These are phyloP conservation scores for Epicoccum nigrum DNA, from an alignment of 2,329 filamentous ascomycete genomes.

Conservation along the genomic window DNA sequence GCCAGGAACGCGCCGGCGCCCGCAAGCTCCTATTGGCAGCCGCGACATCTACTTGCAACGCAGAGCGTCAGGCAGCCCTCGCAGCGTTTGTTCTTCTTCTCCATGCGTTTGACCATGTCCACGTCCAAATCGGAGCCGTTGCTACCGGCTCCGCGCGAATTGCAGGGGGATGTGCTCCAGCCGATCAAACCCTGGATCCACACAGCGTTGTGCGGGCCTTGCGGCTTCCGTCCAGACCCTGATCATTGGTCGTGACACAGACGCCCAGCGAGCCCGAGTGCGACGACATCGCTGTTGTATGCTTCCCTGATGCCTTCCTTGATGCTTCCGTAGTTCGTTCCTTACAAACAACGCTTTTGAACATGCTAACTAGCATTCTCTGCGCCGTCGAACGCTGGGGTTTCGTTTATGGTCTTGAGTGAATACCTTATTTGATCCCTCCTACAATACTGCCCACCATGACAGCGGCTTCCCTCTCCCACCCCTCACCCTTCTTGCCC, in stretches of 20 bases:
- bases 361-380: no score
- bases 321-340: no score
- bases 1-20: conserved; percentile 5
- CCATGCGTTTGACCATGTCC: conserved; percentile 5
- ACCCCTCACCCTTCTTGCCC: conserved; percentile 59
- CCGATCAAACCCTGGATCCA: conserved; percentile 5
- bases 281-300: not conserved
- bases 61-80: not conserved
- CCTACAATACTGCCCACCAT: conserved; percentile 86
- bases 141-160: not conserved
- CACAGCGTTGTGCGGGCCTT: not conserved
- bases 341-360: no score
- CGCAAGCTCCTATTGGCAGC: not conserved
- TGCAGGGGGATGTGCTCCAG: conserved; percentile 2
- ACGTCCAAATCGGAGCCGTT: not conserved
- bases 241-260: not conserved
- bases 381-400: no score
- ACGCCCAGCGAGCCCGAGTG: not conserved
- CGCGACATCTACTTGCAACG: not conserved
- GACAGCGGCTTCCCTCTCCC: conserved; percentile 91
- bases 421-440: conserved; percentile 34
- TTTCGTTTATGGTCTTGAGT: not conserved
- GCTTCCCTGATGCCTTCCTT: no score
- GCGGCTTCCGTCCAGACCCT: conserved; percentile 3
- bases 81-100: not conserved